Base-by-base conservation (phyloP, 441 rosid species). In the Theobroma grandiflorum region DNA sequence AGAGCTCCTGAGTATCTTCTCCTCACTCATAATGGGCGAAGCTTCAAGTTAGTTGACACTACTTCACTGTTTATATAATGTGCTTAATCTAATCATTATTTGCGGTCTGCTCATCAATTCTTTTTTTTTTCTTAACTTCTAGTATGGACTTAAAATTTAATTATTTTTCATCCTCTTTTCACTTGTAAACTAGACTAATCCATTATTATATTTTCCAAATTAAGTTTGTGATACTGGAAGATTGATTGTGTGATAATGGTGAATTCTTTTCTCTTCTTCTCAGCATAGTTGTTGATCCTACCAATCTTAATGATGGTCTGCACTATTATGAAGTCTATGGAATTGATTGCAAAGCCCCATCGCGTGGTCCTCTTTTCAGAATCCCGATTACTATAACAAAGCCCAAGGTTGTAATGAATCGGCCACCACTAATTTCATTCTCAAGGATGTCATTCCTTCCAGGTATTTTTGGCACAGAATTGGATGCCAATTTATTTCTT, bases 211-310 rank as follows among this genome's bases (percentile, higher is more conserved):
- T 35, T 67, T 53, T 77, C 66, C 49, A 69, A 53, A 43, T 71
- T 62, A 33, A 8, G 42, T 78, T 70, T 77, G 73, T 69, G 65
- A 78, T 62, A 65, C 52, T 35, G 71, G 40, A 72, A 31, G 43
- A n/a, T 79, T 57, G 15, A 15, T 74, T 59, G 26, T 22, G 45
- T 74, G 50, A 59, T 59, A 43, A 59, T 74, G 55, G 57, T 76
- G 55, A 74, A 50, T 67, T 58, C 9, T 74, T 81, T 74, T 74
- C 55, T 74, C 65, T 49, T 82, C 68, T 76, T 87, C 88, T 71
- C 98, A 95, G 99, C 82, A 90, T 97, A 75, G 93, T 97, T 74
- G 96, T 97, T 85, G 98, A 97, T 90, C 99, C 99, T 75, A 87
- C 96, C 81, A 91, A 86, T 85, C 94, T 95, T 55, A 85, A 82